Base-by-base conservation (phyloP, 2,329 filamentous ascomycete genomes). In the Curvularia sp. region DNA sequence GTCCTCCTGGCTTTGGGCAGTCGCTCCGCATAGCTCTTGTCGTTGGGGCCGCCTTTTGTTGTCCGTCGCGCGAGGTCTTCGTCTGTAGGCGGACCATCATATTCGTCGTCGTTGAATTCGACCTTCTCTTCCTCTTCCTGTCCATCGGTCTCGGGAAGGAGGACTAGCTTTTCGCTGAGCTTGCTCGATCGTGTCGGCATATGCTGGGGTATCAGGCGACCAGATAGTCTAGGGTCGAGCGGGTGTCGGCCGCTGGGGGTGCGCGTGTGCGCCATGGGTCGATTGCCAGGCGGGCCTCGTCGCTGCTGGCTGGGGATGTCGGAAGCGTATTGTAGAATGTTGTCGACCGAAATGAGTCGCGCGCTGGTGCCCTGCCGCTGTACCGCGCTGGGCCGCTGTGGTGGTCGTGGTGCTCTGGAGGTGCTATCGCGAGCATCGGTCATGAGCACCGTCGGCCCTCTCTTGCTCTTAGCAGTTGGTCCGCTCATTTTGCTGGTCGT, bases 291-390 rank as follows among this genome's bases (percentile, higher is more conserved):
- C 1, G 91, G 89, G 0, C 86, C 84, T 38, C 95, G 88, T 55
- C 92, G 91, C 77, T 97, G 94, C 70, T 93, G 93, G 0, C 95
- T 98, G 1, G 95, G 95, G 39, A 99, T 95, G 73, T 97, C 93
- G 49, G 92, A 95, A 59, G 93, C 90, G 80, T 96, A 92, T 76
- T 96, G 93, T 5, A 99, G 87, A 65, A 98, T 91, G 74, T 94
- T 96, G 80, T 99, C 95, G 77, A 99, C 94, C 15, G 84, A 87
- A 74, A 98, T 92, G 77, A 91, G 69, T 81, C 87, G 93, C 66
- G 63, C 70, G 41, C 36, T 73, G 53, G 68, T 65, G 1, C 65
- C 61, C n/a, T 77, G 76, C 48, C 78, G 73, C 50, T 76, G 77
- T 23, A 73, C 60, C 4, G 59, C 51, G 5, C 65, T 48, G n/a